Percentiles rank a stretch among this genome's conserved stretches.
Evolutionary conservation across 768 basidiomycete species (phyloP).

Genomic region (Boletus eberwhitei): DNA sequence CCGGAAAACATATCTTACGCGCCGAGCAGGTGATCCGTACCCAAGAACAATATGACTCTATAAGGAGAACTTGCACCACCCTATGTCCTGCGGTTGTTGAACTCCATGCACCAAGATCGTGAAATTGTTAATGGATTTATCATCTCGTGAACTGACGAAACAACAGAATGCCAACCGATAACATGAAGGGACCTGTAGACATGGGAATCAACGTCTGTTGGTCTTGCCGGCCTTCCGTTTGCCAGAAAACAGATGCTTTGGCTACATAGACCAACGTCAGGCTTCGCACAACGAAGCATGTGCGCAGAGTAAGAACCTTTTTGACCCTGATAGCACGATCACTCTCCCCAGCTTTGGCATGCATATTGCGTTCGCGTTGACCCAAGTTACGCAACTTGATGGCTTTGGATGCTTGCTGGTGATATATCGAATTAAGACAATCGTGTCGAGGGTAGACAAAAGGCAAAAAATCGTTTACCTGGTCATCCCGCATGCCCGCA

Average conservation of each 20-base stretch:
- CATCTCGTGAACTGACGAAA: background rate
- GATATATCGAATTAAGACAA: background rate
- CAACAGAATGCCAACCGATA: conserved; percentile 3
- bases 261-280: conserved; percentile 42
- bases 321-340: conserved; percentile 79
- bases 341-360: conserved; percentile 87
- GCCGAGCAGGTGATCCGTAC: background rate
- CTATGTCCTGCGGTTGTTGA: background rate
- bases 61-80: background rate
- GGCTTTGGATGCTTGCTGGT: conserved; percentile 77
- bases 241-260: conserved; percentile 82
- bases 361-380: conserved; percentile 82
- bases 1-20: background rate
- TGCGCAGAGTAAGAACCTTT: conserved; percentile 57
- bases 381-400: conserved; percentile 80
- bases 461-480: conserved; percentile 35
- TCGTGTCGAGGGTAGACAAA: background rate
- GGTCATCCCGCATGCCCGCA: conserved; percentile 75
- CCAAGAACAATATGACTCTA: background rate
- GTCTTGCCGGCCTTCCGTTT: conserved; percentile 87
- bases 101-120: background rate
- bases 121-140: background rate
- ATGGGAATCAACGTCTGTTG: conserved; percentile 53
- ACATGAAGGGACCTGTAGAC: background rate
- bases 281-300: background rate